Evolutionary conservation across 257 asterid genomes (phyloP).

Genomic region (Solanum ossicruentum): DNA sequence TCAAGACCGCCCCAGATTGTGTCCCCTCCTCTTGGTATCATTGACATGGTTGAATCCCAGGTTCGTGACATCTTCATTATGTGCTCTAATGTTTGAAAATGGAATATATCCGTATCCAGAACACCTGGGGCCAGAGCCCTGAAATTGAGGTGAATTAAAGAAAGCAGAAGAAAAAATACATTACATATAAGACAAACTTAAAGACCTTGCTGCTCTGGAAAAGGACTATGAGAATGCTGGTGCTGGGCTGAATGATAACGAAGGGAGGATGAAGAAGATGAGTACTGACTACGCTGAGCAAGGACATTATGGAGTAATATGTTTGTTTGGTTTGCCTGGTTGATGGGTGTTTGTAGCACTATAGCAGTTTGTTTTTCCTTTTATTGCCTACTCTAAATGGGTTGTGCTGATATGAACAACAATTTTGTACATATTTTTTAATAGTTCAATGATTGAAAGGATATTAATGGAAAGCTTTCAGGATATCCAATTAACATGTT

Average conservation of each 20-base stretch:
- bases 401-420: neutral
- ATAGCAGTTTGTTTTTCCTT: neutral
- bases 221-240: neutral
- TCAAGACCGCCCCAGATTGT: slow-evolving; percentile 92
- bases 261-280: neutral
- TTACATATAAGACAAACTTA: neutral
- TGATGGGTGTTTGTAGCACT: neutral
- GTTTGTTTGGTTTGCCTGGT: neutral
- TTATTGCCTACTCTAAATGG: neutral
- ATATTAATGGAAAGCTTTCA: neutral
- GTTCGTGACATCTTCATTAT: slow-evolving; percentile 90
- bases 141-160: slow-evolving; percentile 4
- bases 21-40: slow-evolving; percentile 92
- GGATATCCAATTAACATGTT: neutral
- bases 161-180: neutral
- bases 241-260: neutral
- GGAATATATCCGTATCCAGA: slow-evolving; percentile 57
- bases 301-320: neutral
- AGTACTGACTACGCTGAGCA: neutral
- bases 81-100: slow-evolving; percentile 70
- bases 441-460: neutral
- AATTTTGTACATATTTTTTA: neutral
- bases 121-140: slow-evolving; percentile 77
- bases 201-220: neutral
- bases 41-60: slow-evolving; percentile 94